Base-by-base conservation (phyloP, 495 filamentous ascomycete species). In the Neurospora pannonica region DNA sequence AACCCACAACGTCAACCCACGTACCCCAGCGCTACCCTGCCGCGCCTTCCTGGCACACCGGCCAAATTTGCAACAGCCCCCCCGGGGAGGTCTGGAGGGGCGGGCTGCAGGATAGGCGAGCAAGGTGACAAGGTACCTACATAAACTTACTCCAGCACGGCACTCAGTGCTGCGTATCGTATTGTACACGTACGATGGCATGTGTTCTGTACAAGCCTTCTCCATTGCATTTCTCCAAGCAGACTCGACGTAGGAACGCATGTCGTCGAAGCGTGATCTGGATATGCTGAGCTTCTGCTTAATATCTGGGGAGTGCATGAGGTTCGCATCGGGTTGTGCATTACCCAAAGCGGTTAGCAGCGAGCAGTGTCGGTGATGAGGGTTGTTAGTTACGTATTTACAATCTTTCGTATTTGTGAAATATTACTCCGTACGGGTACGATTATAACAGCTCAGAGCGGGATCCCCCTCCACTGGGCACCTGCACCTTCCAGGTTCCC, bases 1-100 rank as follows among this genome's bases (percentile, higher is more conserved):
- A 73, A 73, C 70, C 71, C 74, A 71, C 60, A 62, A 48, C 62
- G 39, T 36, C 15, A 69, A 62, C 54, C 48, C 34, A 62, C 36
- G 24, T 69, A 37, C 71, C 31, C 54, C 28, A 71, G 74, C 34
- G 71, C 31, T 60, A 62, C 11, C 48, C 48, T 62, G 48, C 48
- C 48, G 48, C 42, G 40, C 70, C 62, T 39, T 71, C 71, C 74
- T 76, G 24, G 36, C 74, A 77, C 74, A 76, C 74, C 71, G 74
- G 73, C 72, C 72, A 71, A 75, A 71, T 75, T 71, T 74, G 72
- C 70, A 73, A 43, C 70, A 71, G 39, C n/a, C 42, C 38, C 67
- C 70, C 70, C 24, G 38, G n/a, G 48, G 19, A 37, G 70, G 70
- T 42, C 15, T 46, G 71, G 60, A 72, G 75, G 74, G 74, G 74